phyloP scores from a whole-genome alignment of 768 basidiomycete species.

The Russula sp. region DNA sequence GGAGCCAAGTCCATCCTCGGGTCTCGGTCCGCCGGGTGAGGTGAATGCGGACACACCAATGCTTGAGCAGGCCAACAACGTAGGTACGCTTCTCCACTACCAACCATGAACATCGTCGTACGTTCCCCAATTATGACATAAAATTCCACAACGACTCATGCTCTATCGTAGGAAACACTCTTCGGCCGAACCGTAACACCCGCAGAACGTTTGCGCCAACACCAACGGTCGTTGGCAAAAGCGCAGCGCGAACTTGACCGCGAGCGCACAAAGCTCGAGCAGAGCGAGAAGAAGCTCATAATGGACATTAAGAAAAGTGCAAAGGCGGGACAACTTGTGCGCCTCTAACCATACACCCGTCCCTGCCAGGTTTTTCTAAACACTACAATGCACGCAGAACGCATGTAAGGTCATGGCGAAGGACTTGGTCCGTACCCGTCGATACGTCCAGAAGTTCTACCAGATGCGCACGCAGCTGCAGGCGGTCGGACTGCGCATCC shows the following conservation, averaged over 20 bases:
- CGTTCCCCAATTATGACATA: constrained; percentile 26
- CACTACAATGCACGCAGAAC: constrained; percentile 47
- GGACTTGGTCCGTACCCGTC: constrained; percentile 91
- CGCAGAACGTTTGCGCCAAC: constrained; percentile 92
- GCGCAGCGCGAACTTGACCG: constrained; percentile 98
- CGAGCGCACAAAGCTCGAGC: constrained; percentile 89
- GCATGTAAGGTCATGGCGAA: constrained; percentile 99
- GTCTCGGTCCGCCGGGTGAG: not conserved
- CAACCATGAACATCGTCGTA: constrained; percentile 76
- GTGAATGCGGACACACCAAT: not conserved
- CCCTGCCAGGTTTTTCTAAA: not conserved
- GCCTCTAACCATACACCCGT: constrained; percentile 21
- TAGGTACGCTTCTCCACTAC: not conserved
- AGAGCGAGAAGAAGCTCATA: constrained; percentile 95
- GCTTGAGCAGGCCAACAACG: not conserved
- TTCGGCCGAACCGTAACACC: constrained; percentile 94
- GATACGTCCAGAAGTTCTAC: constrained; percentile 97
- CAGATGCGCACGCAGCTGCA: constrained; percentile 99
- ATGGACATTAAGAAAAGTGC: constrained; percentile 95
- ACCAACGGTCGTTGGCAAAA: constrained; percentile 92
- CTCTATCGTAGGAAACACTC: constrained; percentile 70
- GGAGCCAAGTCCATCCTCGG: constrained; percentile 39
- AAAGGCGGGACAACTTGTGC: constrained; percentile 89
- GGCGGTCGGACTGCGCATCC: constrained; percentile 91
- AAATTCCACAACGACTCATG: not conserved